A percentile compares a stretch with the other conserved stretches of the same genome.
Conservation (phyloP, 2,329 filamentous ascomycete species). For the Penicillium occitanis region DNA sequence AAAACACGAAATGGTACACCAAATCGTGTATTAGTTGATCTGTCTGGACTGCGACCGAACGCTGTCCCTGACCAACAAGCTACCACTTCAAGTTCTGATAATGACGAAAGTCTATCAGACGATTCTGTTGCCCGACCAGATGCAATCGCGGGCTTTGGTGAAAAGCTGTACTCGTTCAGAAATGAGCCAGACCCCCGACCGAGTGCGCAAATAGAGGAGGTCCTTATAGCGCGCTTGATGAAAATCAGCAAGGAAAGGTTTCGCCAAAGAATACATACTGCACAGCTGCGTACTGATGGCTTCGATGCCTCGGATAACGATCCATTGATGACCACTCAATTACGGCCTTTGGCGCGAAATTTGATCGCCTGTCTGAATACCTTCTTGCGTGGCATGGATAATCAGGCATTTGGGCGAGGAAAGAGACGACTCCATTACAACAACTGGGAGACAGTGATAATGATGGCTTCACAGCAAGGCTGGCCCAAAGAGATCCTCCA, state of each 20-base stretch:
- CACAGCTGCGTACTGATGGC: not conserved
- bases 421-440: not conserved
- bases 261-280: not conserved
- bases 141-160: no score
- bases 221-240: not conserved
- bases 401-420: not conserved
- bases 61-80: not conserved
- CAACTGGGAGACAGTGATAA: conserved; percentile 6
- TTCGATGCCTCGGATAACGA: not conserved
- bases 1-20: not conserved
- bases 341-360: conserved; percentile 6
- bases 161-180: not conserved
- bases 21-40: not conserved
- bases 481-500: not conserved
- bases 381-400: not conserved
- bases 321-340: not conserved
- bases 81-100: not conserved
- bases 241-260: conserved; percentile 7
- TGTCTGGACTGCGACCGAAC: not conserved
- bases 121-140: not conserved
- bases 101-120: not conserved
- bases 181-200: not conserved
- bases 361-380: not conserved
- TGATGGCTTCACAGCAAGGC: conserved; percentile 2
- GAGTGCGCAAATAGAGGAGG: not conserved